phyloP scores from a whole-genome alignment of 1,284 basidiomycete species.

The Ustilago crameri region DNA sequence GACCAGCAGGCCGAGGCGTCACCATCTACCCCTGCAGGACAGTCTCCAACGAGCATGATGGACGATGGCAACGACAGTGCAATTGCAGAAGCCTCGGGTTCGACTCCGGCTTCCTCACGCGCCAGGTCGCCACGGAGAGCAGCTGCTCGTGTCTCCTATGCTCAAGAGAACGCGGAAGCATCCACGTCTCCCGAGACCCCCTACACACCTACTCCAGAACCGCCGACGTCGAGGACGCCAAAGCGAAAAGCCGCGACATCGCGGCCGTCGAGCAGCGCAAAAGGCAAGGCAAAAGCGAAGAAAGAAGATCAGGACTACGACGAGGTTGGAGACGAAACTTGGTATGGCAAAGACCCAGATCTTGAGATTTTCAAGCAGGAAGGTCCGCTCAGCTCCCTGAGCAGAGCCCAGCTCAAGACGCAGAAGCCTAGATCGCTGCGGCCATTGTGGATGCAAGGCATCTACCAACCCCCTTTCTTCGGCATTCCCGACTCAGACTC shows the following conservation, averaged over 20 bases:
- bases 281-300: slow-evolving; percentile 18
- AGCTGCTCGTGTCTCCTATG: not conserved
- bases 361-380: slow-evolving; percentile 18
- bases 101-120: not conserved
- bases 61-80: not conserved
- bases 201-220: not conserved
- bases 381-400: slow-evolving; percentile 14
- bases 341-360: slow-evolving; percentile 14
- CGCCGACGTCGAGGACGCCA: not conserved
- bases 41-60: not conserved
- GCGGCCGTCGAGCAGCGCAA: slow-evolving; percentile 6
- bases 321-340: slow-evolving; percentile 11
- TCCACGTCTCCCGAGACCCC: not conserved
- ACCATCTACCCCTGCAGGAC: not conserved
- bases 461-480: slow-evolving; percentile 22
- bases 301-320: slow-evolving; percentile 8
- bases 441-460: slow-evolving; percentile 31
- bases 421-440: slow-evolving; percentile 23
- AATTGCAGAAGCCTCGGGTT: not conserved
- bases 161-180: not conserved
- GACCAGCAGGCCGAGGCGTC: not conserved
- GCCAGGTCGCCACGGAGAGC: not conserved
- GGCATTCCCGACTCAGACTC: slow-evolving; percentile 14
- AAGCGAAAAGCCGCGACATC: not conserved
- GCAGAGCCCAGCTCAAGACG: slow-evolving; percentile 16